Evolutionary conservation across 345 rosid species (phyloP), one percentile per base, ranked within the genome.

Genomic region (Gossypium turneri): DNA sequence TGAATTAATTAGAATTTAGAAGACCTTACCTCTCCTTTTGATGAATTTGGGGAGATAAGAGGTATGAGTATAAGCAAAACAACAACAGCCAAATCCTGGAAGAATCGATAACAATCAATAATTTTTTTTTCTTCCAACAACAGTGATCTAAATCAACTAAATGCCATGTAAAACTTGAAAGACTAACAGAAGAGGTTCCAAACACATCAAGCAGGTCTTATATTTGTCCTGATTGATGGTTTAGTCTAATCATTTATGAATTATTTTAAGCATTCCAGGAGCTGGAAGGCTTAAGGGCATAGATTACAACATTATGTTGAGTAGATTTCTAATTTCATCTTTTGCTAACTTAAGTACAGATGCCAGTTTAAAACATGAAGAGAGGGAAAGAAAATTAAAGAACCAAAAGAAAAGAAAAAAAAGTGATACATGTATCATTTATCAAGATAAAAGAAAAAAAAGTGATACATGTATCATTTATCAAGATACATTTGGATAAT

Each of bases 51-150:
- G 70, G 97, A 94, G 75, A 94, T 85, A 79, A 94, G 98, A 80
- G 98, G 97, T 81, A 94, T 94, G 77, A 94, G 95, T 81, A 94
- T 94, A 66, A 94, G 92, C 87, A 94, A 79, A 73, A 92, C 98
- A 77, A 92, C 97, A 73, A 92, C 98, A 74, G 98, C 98, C 87
- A 94, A 85, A 86, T 94, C 98, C 97, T 94, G 94, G 15, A 83
- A 70, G 75, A 73, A 66, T 17, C 48, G 10, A 62, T 22, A 41
- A n/a, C 16, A 69, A 56, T 57, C 66, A 72, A 44, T 59, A n/a
- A 51, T 0, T 13, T 3, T 12, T 34, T 34, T 34, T 24, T 22
- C 4, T 50, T 15, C 2, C 17, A 15, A 15, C 16, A 51, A 51
- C n/a, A 53, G n/a, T 17, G 48, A 69, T 47, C 70, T 19, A 52